Conservation (phyloP, 2,329 filamentous ascomycete genomes). For the Aspergillus viridinutans region DNA sequence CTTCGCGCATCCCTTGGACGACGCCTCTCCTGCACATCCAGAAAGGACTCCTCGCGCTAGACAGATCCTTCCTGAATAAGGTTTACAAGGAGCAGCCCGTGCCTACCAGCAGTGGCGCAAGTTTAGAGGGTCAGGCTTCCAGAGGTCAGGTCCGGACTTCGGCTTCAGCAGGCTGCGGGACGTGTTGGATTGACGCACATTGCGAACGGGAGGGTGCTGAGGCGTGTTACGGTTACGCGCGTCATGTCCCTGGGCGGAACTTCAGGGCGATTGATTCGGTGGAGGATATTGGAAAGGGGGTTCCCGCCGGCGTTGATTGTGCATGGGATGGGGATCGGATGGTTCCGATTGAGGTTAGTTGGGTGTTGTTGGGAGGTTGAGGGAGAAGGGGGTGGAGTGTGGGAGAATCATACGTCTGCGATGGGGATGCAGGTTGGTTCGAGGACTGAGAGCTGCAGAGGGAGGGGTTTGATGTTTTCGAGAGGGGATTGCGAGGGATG, state of each 20-base stretch:
- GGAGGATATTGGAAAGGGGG: conserved; percentile 21
- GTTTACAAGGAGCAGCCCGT: conserved; percentile 36
- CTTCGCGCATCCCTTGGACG: conserved; percentile 38
- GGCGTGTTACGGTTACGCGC: conserved; percentile 13
- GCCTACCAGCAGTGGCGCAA: conserved; percentile 38
- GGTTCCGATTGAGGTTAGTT: conserved; percentile 38
- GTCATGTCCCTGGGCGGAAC: conserved; percentile 21
- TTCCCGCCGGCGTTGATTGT: conserved; percentile 43
- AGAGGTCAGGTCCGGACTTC: conserved; percentile 20
- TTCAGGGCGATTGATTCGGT: conserved; percentile 29
- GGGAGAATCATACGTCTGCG: conserved; percentile 44
- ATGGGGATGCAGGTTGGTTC: conserved; percentile 40
- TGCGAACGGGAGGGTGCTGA: conserved; percentile 37
- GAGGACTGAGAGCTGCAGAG: conserved; percentile 33
- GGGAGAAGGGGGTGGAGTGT: conserved; percentile 28
- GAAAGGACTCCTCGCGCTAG: conserved; percentile 24
- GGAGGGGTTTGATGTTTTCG: conserved; percentile 42
- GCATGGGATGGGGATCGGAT: conserved; percentile 39
- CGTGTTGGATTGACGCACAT: conserved; percentile 41
- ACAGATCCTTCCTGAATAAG: conserved; percentile 28
- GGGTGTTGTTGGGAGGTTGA: conserved; percentile 24
- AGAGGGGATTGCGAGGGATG: conserved; percentile 17
- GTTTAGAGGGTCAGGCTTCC: conserved; percentile 38
- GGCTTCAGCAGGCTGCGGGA: conserved; percentile 36
- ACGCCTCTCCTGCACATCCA: conserved; percentile 28